Evolutionary conservation across 371 early-diverging fungal species (phyloP).

Genomic region (Amoeboaphelidium protococcarum): DNA sequence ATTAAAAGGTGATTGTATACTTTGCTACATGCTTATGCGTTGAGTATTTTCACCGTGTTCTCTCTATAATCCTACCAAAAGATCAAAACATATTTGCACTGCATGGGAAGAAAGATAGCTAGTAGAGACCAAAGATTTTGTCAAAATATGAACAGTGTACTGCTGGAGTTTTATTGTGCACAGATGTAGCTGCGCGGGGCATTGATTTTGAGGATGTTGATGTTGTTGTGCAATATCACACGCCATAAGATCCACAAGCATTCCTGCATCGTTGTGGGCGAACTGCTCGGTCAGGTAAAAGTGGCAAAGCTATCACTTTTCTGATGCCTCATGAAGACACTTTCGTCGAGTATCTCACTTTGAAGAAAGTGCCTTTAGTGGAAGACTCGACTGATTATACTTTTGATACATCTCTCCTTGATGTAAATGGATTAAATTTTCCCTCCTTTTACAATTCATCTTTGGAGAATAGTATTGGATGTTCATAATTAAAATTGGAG

Average conservation of each 20-base stretch:
- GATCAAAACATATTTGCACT: slow-evolving; percentile 27
- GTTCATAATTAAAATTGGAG: background rate
- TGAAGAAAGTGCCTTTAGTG: background rate
- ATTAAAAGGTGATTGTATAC: slow-evolving; percentile 71
- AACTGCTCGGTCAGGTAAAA: slow-evolving; percentile 72
- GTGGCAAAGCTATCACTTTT: slow-evolving; percentile 63
- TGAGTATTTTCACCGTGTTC: slow-evolving; percentile 61
- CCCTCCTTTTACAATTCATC: background rate
- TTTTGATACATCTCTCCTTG: no score
- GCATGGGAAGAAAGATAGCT: slow-evolving; percentile 80
- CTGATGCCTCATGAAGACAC: slow-evolving; percentile 54
- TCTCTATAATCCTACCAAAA: slow-evolving; percentile 1
- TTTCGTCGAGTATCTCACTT: slow-evolving; percentile 8
- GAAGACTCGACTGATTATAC: no score
- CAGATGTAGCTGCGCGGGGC: slow-evolving; percentile 95
- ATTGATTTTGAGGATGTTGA: slow-evolving; percentile 93
- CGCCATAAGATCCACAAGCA: slow-evolving; percentile 83
- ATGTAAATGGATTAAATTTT: no score
- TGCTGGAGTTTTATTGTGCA: slow-evolving; percentile 52
- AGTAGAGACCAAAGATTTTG: slow-evolving; percentile 21
- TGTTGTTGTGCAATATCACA: slow-evolving; percentile 78
- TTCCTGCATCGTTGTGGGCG: slow-evolving; percentile 95
- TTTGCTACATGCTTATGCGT: slow-evolving; percentile 80
- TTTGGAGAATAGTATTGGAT: no score
- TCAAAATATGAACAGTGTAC: slow-evolving; percentile 1